Percentiles rank a stretch among this genome's conserved stretches.
These are phyloP conservation scores for Thalassiosira hispida DNA, from an alignment of 352 stramenopile species.

Conservation along the genomic window DNA sequence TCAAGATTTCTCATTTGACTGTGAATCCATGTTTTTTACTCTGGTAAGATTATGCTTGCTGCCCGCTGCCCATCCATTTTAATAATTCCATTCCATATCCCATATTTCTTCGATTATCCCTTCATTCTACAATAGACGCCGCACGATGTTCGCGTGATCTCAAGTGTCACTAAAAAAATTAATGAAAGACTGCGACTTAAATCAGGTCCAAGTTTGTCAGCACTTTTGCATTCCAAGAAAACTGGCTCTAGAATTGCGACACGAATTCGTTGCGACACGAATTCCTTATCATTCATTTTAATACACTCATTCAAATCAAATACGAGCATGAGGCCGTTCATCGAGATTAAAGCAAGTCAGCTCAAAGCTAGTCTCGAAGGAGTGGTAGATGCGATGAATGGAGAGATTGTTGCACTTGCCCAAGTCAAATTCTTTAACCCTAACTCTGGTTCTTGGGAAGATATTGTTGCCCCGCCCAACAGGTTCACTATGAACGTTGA, in stretches of 20 bases:
- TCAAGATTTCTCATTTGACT: slow-evolving; percentile 79
- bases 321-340: slow-evolving; percentile 64
- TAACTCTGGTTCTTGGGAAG: slow-evolving; percentile 67
- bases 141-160: slow-evolving; percentile 74
- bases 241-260: slow-evolving; percentile 79
- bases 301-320: slow-evolving; percentile 65
- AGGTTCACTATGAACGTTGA: slow-evolving; percentile 58
- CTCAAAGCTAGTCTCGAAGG: slow-evolving; percentile 72
- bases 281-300: slow-evolving; percentile 66
- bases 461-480: slow-evolving; percentile 65
- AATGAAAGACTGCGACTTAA: slow-evolving; percentile 53
- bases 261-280: slow-evolving; percentile 54
- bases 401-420: slow-evolving; percentile 55
- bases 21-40: slow-evolving; percentile 61
- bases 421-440: slow-evolving; percentile 74
- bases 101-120: not conserved
- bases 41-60: slow-evolving; percentile 26
- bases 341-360: slow-evolving; percentile 64
- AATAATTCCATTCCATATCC: too few relatives aligned
- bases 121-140: slow-evolving; percentile 32
- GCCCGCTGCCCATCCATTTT: not conserved
- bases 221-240: slow-evolving; percentile 64
- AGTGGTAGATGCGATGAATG: slow-evolving; percentile 68
- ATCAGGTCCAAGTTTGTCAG: slow-evolving; percentile 20
- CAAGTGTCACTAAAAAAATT: slow-evolving; percentile 66